These are phyloP conservation scores for Fusarium agapanthi DNA, from an alignment of 2,329 filamentous ascomycete species.

Conservation along the genomic window DNA sequence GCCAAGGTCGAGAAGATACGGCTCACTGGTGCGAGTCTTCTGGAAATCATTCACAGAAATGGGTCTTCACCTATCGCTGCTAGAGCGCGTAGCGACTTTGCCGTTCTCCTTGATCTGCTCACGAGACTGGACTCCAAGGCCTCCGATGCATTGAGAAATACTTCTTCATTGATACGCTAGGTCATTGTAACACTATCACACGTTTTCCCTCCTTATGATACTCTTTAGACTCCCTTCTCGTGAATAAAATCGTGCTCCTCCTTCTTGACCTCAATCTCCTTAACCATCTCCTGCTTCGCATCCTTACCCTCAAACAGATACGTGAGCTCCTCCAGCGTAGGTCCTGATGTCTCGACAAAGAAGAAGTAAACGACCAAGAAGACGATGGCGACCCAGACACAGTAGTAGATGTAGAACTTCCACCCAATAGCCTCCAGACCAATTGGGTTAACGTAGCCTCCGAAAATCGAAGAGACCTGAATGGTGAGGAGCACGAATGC, in stretches of 20 bases:
- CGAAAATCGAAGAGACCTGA: conserved; percentile 50
- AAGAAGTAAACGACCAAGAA: conserved; percentile 52
- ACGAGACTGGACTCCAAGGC: conserved; percentile 54
- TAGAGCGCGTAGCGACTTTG: conserved; percentile 51
- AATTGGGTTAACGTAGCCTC: conserved; percentile 52
- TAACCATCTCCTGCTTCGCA: conserved; percentile 25
- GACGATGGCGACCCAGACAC: conserved; percentile 50
- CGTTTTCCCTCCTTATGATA: fast-evolving
- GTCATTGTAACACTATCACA: neutral
- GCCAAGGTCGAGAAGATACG: conserved; percentile 52
- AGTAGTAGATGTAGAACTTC: conserved; percentile 55
- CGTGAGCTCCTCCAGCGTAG: conserved; percentile 48
- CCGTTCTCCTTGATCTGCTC: conserved; percentile 52
- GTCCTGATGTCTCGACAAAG: conserved; percentile 51
- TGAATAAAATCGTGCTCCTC: conserved; percentile 27
- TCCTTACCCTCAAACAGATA: conserved; percentile 37
- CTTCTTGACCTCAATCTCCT: conserved; percentile 28
- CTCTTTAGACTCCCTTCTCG: conserved; percentile 17
- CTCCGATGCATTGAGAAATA: conserved; percentile 51
- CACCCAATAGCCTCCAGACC: conserved; percentile 50
- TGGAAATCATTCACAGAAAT: conserved; percentile 52
- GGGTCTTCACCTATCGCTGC: conserved; percentile 48
- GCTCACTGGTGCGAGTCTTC: conserved; percentile 49
- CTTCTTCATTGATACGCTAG: conserved; percentile 30
- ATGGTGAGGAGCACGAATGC: conserved; percentile 52